Evolutionary conservation across 768 basidiomycete species (phyloP).

Genomic region (Trametes cubensis): DNA sequence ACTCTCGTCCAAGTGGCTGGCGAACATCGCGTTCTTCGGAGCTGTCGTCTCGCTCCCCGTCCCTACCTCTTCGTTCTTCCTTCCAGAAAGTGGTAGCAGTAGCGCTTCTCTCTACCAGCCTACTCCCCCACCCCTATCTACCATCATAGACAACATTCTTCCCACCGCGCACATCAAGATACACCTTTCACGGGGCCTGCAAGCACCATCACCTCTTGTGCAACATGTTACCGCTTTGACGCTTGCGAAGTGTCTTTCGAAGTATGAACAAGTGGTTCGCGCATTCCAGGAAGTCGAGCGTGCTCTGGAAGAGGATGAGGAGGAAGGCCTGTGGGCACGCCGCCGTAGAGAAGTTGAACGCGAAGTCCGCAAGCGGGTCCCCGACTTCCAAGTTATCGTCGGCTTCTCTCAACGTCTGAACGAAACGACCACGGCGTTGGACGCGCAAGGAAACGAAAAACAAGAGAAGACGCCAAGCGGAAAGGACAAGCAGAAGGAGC

Average conservation of each 20-base stretch:
- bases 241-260: constrained; percentile 73
- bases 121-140: constrained; percentile 70
- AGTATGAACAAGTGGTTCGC: constrained; percentile 59
- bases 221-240: constrained; percentile 84
- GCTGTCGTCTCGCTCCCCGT: constrained; percentile 76
- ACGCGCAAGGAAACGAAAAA: background rate
- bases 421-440: constrained; percentile 8
- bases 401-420: constrained; percentile 60
- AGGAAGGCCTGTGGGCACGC: constrained; percentile 71
- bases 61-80: constrained; percentile 63
- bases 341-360: constrained; percentile 69
- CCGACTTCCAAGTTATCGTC: constrained; percentile 85
- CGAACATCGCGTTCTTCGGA: constrained; percentile 83
- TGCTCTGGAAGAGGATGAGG: constrained; percentile 35
- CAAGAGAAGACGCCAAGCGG: background rate
- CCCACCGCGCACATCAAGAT: constrained; percentile 66
- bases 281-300: constrained; percentile 63
- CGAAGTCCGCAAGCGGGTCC: constrained; percentile 75
- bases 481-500: constrained; percentile 6
- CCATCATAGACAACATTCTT: constrained; percentile 76
- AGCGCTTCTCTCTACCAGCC: constrained; percentile 56
- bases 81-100: constrained; percentile 38
- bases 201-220: constrained; percentile 71
- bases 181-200: constrained; percentile 81
- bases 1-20: constrained; percentile 88